Evolutionary conservation across 257 asterid species (phyloP).

Genomic region (Solanum arcanum): DNA sequence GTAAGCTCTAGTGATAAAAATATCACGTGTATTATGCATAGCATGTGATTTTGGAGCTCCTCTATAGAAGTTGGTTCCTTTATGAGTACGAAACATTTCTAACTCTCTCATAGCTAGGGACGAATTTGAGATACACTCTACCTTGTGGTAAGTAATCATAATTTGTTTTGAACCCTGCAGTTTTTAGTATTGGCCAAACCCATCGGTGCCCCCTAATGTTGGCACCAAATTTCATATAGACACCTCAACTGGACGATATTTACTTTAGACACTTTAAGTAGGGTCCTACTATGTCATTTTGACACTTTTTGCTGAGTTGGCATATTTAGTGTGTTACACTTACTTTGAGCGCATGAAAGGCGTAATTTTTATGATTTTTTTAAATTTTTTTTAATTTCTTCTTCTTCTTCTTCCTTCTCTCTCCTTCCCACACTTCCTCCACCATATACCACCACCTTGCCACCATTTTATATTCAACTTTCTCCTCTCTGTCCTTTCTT

Average conservation of each 20-base stretch:
- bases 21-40: no score
- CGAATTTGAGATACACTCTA: no score
- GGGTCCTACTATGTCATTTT: background rate
- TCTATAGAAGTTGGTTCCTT: no score
- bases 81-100: no score
- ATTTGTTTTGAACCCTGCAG: no score
- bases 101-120: no score
- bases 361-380: background rate
- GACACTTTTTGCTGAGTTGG: background rate
- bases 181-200: background rate
- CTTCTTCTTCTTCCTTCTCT: background rate
- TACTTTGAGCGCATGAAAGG: background rate
- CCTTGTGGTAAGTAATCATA: no score
- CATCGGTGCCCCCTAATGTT: background rate
- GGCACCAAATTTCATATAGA: background rate
- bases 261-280: background rate
- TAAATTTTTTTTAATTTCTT: no score
- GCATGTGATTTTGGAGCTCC: no score
- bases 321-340: background rate
- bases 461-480: background rate
- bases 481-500: background rate
- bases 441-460: background rate
- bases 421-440: background rate
- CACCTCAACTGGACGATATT: background rate
- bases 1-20: no score